phyloP scores from a whole-genome alignment of 345 rosid species.

The Erysimum cheiranthoides region DNA sequence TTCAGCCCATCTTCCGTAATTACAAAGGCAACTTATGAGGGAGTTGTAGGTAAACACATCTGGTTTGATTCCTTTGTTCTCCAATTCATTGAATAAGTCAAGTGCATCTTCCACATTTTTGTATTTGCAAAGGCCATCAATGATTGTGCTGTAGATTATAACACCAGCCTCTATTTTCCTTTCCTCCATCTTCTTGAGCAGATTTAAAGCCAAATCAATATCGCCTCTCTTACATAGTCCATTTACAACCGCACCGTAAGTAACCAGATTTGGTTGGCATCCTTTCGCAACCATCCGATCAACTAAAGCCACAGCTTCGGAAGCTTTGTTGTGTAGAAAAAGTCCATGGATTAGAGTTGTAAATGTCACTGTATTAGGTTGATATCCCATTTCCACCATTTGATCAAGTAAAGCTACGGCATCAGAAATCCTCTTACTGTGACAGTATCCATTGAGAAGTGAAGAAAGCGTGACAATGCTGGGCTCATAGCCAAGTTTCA shows the following conservation, averaged over 20 bases:
- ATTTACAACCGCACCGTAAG: not conserved
- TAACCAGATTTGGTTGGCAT: not conserved
- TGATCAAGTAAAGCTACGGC: not conserved
- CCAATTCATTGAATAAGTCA: not conserved
- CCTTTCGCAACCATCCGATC: not conserved
- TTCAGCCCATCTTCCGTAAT: not conserved
- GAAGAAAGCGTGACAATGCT: fast-evolving
- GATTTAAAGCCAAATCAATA: not conserved
- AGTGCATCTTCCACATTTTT: not conserved
- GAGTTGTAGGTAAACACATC: not conserved
- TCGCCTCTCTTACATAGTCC: constrained; percentile 21
- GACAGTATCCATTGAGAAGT: not conserved
- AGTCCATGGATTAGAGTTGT: not conserved
- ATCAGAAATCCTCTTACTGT: not conserved
- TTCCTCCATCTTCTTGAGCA: not conserved
- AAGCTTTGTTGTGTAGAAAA: not conserved
- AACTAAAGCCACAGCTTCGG: not conserved
- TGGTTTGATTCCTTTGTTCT: not conserved
- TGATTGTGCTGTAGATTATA: not conserved
- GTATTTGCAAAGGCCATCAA: constrained; percentile 11
- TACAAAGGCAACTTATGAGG: constrained; percentile 29
- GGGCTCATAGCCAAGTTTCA: not conserved
- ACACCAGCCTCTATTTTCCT: fast-evolving
- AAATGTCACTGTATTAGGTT: not conserved
- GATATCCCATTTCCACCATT: not conserved